These are phyloP conservation scores for Vanrija humicola DNA, from an alignment of 1,284 basidiomycete species.

Conservation along the genomic window DNA sequence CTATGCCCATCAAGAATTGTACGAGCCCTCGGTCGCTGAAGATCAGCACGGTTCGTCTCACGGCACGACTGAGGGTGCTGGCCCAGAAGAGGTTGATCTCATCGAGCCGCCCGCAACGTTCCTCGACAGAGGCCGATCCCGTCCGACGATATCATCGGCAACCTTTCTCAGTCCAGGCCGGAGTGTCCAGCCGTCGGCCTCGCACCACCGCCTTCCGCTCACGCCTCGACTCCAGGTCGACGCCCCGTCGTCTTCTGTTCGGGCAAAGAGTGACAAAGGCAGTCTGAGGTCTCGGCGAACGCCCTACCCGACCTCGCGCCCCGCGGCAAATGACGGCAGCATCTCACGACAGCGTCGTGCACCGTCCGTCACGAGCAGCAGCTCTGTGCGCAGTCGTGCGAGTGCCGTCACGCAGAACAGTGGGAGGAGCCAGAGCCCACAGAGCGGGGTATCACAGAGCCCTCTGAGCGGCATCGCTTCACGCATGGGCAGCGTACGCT, in stretches of 20 bases:
- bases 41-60: no score
- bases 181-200: background rate
- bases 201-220: background rate
- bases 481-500: conserved; percentile 14
- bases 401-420: background rate
- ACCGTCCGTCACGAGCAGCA: background rate
- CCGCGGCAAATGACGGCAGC: background rate
- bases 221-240: conserved; percentile 7
- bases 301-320: conserved; percentile 5
- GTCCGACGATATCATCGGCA: background rate
- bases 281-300: conserved; percentile 3
- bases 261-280: background rate
- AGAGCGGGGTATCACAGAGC: background rate
- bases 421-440: background rate
- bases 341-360: conserved; percentile 9
- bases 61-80: no score
- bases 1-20: no score
- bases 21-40: no score
- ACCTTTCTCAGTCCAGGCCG: conserved; percentile 1
- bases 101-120: background rate
- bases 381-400: background rate
- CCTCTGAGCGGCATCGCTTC: background rate
- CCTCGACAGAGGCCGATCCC: background rate
- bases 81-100: no score
- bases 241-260: background rate